Evolutionary conservation across 1,284 basidiomycete species (phyloP), one percentile per base, ranked within the genome.

Genomic region (Pseudozyma thailandica): DNA sequence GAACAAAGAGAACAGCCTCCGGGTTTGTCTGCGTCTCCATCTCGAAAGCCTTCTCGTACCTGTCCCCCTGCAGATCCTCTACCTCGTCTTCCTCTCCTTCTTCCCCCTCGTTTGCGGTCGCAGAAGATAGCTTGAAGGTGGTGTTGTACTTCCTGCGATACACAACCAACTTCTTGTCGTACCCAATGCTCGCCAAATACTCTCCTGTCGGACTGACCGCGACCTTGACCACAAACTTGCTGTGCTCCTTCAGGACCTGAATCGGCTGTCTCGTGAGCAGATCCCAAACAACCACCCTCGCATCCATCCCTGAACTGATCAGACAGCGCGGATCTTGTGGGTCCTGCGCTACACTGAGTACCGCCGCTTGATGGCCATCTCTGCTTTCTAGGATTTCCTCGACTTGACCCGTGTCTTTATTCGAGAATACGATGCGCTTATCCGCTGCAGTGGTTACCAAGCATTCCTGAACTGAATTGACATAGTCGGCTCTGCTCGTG

Each of bases 231-330:
- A 78, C 80, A 48, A 81, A 82, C 20, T 68, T 75, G 8, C 47
- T 38, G 30, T 82, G 80, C 37, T 78, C 68, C 2, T 51, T 42
- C 18, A 82, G 51, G 10, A 63, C 57, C 58, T 79, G 78, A 0
- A 79, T 44, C 4, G 69, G 52, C 25, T 37, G 45, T 8, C 65
- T 44, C 35, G 35, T 63, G 37, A 57, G 33, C 43, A 75, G 46
- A 50, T 81, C 78, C 77, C 77, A 80, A 20, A 80, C 53, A 10
- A 81, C 64, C 33, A 80, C 71, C 7, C 44, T 73, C 12, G 65
- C 77, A 25, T 81, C 79, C 77, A 80, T 80, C 0, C 79, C 76
- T 2, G 69, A 68, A 26, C 69, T 77, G 31, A 79, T 45, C 20
- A 77, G 44, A 31, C 75, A 78, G 23, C 73, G 37, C 8, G 66